Conservation (phyloP, 192 early-diverging fungal genomes). For the Chytriomyces sp. region DNA sequence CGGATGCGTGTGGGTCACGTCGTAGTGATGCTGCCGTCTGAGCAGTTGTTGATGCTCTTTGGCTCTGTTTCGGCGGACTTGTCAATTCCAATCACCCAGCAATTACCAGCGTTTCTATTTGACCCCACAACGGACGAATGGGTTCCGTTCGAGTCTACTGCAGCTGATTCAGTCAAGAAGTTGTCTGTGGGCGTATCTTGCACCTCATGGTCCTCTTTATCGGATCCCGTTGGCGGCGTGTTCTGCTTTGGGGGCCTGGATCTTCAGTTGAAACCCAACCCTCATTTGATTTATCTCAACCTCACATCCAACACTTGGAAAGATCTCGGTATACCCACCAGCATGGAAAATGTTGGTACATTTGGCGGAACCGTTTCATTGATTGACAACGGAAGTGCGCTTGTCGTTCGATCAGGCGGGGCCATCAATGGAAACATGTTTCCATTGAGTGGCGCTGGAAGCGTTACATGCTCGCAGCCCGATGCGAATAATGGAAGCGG, state of each 20-base stretch:
- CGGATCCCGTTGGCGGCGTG: background rate
- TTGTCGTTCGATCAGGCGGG: conserved; percentile 17
- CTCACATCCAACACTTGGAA: conserved; percentile 11
- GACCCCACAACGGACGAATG: no score
- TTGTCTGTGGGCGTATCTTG: background rate
- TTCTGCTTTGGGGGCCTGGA: conserved; percentile 30
- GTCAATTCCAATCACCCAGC: no score
- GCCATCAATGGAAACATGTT: background rate
- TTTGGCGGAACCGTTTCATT: conserved; percentile 23
- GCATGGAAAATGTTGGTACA: background rate
- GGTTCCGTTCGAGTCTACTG: no score
- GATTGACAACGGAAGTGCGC: conserved; percentile 19
- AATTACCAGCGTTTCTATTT: no score
- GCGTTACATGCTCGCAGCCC: background rate
- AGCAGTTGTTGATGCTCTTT: no score
- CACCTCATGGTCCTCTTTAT: background rate
- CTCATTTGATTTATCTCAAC: conserved; percentile 22
- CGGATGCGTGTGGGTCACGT: no score
- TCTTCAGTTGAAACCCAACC: background rate
- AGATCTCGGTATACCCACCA: conserved; percentile 19
- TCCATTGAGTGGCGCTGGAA: background rate
- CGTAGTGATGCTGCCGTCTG: no score
- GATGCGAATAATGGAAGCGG: conserved; percentile 12
- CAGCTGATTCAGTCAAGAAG: no score
- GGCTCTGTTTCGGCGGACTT: no score